Conservation (phyloP, 768 basidiomycete species). For the Rhodotorula graminis region DNA sequence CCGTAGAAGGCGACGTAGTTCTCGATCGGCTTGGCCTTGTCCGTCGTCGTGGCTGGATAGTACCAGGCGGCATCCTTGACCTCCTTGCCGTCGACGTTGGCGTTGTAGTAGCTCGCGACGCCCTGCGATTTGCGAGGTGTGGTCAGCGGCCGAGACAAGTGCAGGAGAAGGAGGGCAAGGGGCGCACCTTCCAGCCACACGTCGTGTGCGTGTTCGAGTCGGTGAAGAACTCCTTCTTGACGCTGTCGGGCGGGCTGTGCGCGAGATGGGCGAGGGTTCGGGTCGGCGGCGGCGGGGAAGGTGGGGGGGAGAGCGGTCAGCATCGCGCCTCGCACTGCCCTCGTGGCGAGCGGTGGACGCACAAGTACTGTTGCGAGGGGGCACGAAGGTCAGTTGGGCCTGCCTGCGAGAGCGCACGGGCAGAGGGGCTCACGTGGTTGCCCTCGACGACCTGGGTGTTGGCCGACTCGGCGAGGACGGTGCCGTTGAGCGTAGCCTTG, state of each 20-base stretch:
- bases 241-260: conserved; percentile 63
- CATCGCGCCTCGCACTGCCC: background rate
- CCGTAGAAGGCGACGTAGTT: conserved; percentile 74
- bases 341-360: background rate
- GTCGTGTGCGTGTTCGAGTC: conserved; percentile 50
- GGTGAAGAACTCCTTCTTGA: conserved; percentile 53
- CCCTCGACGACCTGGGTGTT: conserved; percentile 54
- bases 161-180: background rate
- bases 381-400: background rate
- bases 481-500: conserved; percentile 56
- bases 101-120: conserved; percentile 64
- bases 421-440: background rate
- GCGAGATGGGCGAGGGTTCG: background rate
- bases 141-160: background rate
- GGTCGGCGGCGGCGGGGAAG: background rate
- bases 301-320: background rate
- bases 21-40: conserved; percentile 61
- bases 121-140: conserved; percentile 45
- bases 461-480: conserved; percentile 58
- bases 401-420: background rate
- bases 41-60: conserved; percentile 54
- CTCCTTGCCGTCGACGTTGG: conserved; percentile 52
- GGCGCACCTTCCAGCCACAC: conserved; percentile 69
- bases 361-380: background rate
- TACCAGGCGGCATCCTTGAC: conserved; percentile 68